These are phyloP conservation scores for Chlorophyllum brunneum DNA, from an alignment of 768 basidiomycete genomes.

Conservation along the genomic window DNA sequence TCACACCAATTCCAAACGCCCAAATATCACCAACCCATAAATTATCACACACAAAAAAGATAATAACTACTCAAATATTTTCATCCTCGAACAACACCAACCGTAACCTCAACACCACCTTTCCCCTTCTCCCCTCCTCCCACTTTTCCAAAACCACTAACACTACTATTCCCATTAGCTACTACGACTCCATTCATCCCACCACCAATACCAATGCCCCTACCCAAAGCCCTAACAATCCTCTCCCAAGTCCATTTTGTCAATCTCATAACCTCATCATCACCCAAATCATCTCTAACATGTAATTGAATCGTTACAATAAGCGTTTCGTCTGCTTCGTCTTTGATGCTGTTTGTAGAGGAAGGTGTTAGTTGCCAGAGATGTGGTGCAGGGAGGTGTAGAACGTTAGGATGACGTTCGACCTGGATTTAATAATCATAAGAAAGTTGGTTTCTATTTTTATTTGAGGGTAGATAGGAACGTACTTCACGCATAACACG, in stretches of 20 bases:
- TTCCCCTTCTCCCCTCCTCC: conserved; percentile 32
- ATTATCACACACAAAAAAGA: neutral
- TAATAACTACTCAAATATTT: neutral
- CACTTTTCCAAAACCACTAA: conserved; percentile 19
- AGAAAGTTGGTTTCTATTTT: neutral
- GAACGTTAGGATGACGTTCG: conserved; percentile 78
- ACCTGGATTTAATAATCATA: conserved; percentile 39
- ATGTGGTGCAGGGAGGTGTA: conserved; percentile 81
- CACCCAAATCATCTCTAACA: conserved; percentile 60
- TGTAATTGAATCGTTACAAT: conserved; percentile 81
- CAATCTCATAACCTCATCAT: conserved; percentile 66
- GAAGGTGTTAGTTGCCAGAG: conserved; percentile 79
- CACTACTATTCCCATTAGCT: conserved; percentile 37
- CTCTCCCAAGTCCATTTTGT: conserved; percentile 78
- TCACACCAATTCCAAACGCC: too few species aligned
- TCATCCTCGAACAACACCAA: conserved; percentile 66
- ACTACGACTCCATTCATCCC: conserved; percentile 53
- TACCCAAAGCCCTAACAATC: conserved; percentile 49
- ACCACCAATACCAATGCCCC: conserved; percentile 41
- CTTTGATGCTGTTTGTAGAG: neutral
- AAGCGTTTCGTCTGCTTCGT: conserved; percentile 31
- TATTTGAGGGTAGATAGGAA: conserved; percentile 12
- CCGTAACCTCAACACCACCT: conserved; percentile 58
- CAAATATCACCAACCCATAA: too few species aligned
- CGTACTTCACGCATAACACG: conserved; percentile 78